phyloP scores from a whole-genome alignment of 2,329 filamentous ascomycete species.

The Microsporum audouinii region DNA sequence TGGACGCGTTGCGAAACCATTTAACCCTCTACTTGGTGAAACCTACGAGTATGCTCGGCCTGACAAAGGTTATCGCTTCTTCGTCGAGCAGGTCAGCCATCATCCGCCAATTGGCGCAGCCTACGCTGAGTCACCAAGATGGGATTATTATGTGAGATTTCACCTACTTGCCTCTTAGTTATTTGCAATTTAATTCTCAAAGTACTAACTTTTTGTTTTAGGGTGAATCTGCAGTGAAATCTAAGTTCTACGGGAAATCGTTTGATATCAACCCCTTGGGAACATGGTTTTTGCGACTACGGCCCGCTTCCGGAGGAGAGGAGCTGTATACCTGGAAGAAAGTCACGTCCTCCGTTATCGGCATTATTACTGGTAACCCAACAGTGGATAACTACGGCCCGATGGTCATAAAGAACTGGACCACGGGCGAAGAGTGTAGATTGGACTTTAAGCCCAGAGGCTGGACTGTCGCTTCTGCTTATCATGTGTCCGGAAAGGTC shows the following conservation, averaged over 20 bases:
- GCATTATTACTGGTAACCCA: conserved; percentile 93
- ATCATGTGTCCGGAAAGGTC: conserved; percentile 77
- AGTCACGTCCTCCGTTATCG: conserved; percentile 91
- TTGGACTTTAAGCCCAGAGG: conserved; percentile 91
- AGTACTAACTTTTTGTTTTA: conserved; percentile 21
- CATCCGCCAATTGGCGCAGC: conserved; percentile 91
- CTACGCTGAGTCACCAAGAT: conserved; percentile 81
- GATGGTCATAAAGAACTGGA: conserved; percentile 98
- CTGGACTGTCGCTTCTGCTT: conserved; percentile 89
- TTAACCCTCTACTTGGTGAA: conserved; percentile 91
- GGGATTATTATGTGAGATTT: conserved; percentile 67
- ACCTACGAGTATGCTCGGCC: conserved; percentile 94
- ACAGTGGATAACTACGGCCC: conserved; percentile 95
- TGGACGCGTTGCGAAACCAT: conserved; percentile 91
- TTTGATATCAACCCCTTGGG: conserved; percentile 95
- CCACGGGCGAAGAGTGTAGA: conserved; percentile 77
- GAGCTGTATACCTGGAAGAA: conserved; percentile 99
- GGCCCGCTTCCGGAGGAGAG: conserved; percentile 61
- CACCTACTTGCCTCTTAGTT: background rate
- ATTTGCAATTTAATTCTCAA: background rate
- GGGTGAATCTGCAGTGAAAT: conserved; percentile 88
- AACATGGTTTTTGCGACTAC: conserved; percentile 87
- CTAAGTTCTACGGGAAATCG: conserved; percentile 94
- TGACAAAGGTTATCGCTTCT: conserved; percentile 96
- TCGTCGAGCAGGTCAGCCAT: conserved; percentile 96